Base-by-base conservation (phyloP, 495 filamentous ascomycete species). In the Pyrenula aspistea region DNA sequence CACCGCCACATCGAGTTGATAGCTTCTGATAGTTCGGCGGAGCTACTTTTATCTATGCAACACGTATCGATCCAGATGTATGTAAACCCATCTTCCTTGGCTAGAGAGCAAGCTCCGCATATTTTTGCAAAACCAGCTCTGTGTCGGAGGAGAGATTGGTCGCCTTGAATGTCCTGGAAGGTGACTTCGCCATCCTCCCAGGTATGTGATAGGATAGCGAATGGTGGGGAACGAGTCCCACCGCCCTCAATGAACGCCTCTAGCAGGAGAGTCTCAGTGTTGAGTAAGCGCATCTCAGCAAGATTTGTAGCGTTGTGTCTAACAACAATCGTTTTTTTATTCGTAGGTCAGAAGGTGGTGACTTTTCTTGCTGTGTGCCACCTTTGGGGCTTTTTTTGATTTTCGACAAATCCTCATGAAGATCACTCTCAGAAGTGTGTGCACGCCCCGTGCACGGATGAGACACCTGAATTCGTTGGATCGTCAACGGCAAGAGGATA, bases 191-290 rank as follows among this genome's bases (percentile, higher is more conserved):
- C 61, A 8, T 67, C 25, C 4, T 53, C 61, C 71, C 71, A 74
- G 0, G 60, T 67, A 54, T 74, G 71, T 1, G 71, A 73, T 10
- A 74, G 58, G 11, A 70, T 69, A 11, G 65, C 70, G 52, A 74
- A 76, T n/a, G 62, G 3, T 53, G 64, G 56, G 31, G 15, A 42
- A 42, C 31, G 15, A 42, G 31, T 42, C 31, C n/a, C 31, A 15
- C 15, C 15, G 15, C 31, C 31, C 31, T 42, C 31, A 60, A 58
- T 59, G 52, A 72, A 67, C 3, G 63, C 65, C 24, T 66, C 36
- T 2, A 72, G 58, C 25, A 52, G 11, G n/a, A 59, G 15, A 2
- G 60, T 69, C 4, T 22, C 20, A 24, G 65, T 66, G 36, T 69
- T 57, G 12, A 73, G 51, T 12, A 73, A 58, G 4, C 64, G 60